phyloP scores from a whole-genome alignment of 495 filamentous ascomycete genomes.

The Articulospora tetracladia region DNA sequence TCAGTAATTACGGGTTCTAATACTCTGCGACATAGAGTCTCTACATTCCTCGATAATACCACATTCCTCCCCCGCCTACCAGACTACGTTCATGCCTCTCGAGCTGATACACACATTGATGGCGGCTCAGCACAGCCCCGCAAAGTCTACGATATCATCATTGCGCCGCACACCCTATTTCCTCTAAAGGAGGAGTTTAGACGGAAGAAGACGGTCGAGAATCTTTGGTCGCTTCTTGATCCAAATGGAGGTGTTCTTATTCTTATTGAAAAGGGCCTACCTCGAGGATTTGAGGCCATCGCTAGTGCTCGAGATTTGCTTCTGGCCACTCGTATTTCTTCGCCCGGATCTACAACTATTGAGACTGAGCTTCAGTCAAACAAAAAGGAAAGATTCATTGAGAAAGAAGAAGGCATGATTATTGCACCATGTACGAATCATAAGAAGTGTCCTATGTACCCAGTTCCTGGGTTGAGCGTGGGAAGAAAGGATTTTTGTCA shows the following conservation, averaged over 20 bases:
- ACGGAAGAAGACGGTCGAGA: constrained; percentile 74
- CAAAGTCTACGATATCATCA: constrained; percentile 85
- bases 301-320: constrained; percentile 76
- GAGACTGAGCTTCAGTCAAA: constrained; percentile 27
- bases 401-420: constrained; percentile 82
- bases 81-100: constrained; percentile 69
- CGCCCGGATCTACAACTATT: constrained; percentile 43
- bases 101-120: constrained; percentile 38
- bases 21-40: constrained; percentile 67
- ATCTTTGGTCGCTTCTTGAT: constrained; percentile 82
- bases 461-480: constrained; percentile 55
- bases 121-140: constrained; percentile 43
- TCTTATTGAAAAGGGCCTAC: constrained; percentile 86
- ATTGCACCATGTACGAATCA: constrained; percentile 96
- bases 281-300: constrained; percentile 87
- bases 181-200: constrained; percentile 65
- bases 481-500: constrained; percentile 88
- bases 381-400: constrained; percentile 30
- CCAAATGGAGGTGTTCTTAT: constrained; percentile 85
- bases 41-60: constrained; percentile 77
- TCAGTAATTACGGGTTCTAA: constrained; percentile 47
- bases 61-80: constrained; percentile 89
- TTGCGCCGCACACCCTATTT: constrained; percentile 81
- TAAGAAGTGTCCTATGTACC: constrained; percentile 82
- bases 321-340: constrained; percentile 69